phyloP scores from a whole-genome alignment of 139 green algal genomes.

The Tetradesmus obliquus region DNA sequence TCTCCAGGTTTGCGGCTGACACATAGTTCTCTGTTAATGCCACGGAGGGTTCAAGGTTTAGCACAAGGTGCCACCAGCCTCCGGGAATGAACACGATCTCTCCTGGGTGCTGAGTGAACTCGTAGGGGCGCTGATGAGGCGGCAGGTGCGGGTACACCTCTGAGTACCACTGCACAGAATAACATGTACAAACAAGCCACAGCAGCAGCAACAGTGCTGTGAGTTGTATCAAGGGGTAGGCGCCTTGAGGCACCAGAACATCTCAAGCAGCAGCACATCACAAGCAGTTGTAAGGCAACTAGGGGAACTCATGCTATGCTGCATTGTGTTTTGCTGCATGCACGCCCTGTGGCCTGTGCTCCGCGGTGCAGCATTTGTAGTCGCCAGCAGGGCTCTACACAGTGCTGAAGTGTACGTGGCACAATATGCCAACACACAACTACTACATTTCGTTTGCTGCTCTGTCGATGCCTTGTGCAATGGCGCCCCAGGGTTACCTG shows the following conservation, averaged over 20 bases:
- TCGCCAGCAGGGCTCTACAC: not conserved
- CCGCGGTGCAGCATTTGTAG: too few relatives aligned
- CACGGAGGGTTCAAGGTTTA: constrained; percentile 87
- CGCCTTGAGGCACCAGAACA: too few relatives aligned
- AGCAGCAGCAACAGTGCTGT: constrained; percentile 15
- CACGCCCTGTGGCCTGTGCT: too few relatives aligned
- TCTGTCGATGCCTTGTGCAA: too few relatives aligned
- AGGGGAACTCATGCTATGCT: too few relatives aligned
- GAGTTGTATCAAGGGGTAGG: not conserved
- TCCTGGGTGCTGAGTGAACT: constrained; percentile 53
- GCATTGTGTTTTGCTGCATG: too few relatives aligned
- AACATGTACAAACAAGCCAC: not conserved
- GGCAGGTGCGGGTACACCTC: constrained; percentile 25
- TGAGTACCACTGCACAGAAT: constrained; percentile 15
- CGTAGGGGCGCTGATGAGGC: constrained; percentile 16
- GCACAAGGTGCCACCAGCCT: constrained; percentile 91
- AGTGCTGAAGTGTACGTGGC: not conserved
- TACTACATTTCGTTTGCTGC: too few relatives aligned
- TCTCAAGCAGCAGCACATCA: too few relatives aligned
- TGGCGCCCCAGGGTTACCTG: not conserved
- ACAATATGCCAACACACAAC: too few relatives aligned
- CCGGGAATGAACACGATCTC: constrained; percentile 91
- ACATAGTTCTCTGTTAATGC: constrained; percentile 90
- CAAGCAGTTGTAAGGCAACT: too few relatives aligned
- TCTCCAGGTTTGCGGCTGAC: constrained; percentile 7